Percentiles rank a stretch among this genome's conserved stretches.
Evolutionary conservation across 495 filamentous ascomycete species (phyloP).

Genomic region (Aspergillus bertholletiae): DNA sequence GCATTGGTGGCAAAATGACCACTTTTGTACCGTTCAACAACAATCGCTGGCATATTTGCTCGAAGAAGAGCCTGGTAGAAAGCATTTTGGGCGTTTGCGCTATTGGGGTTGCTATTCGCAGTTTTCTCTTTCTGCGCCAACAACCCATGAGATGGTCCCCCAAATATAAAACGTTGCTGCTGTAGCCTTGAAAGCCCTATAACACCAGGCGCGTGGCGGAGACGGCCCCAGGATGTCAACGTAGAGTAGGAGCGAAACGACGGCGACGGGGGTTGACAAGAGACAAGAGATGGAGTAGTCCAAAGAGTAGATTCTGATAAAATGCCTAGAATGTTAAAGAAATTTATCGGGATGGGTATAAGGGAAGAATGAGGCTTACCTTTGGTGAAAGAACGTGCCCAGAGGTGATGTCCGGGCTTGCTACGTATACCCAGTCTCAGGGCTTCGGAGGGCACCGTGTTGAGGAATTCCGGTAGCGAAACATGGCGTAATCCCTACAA

Average conservation of each 20-base stretch:
- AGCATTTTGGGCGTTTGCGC: conserved; percentile 79
- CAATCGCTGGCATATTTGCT: conserved; percentile 87
- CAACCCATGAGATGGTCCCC: conserved; percentile 52
- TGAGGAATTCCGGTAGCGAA: conserved; percentile 28
- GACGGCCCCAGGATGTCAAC: conserved; percentile 24
- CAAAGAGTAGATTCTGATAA: conserved; percentile 19
- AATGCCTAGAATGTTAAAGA: not conserved
- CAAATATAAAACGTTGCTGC: conserved; percentile 52
- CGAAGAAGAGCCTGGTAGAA: conserved; percentile 91
- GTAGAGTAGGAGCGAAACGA: conserved; percentile 37
- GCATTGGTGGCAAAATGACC: conserved; percentile 78
- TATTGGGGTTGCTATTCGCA: conserved; percentile 87
- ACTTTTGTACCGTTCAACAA: conserved; percentile 83
- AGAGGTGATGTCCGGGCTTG: conserved; percentile 16
- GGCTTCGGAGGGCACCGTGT: conserved; percentile 24
- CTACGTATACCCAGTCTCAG: conserved; percentile 17
- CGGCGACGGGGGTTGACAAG: conserved; percentile 12
- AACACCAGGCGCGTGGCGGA: conserved; percentile 20
- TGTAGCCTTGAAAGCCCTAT: conserved; percentile 26
- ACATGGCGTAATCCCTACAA: conserved; percentile 8
- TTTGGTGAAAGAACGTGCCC: conserved; percentile 17
- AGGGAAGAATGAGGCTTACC: conserved; percentile 4
- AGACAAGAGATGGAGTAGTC: conserved; percentile 20
- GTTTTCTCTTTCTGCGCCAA: conserved; percentile 76
- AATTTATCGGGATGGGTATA: not conserved